A percentile compares a stretch with the other conserved stretches of the same genome.
Evolutionary conservation across 176 grass and related monocot genomes (phyloP).

Genomic region (Rhynchospora tenuis): DNA sequence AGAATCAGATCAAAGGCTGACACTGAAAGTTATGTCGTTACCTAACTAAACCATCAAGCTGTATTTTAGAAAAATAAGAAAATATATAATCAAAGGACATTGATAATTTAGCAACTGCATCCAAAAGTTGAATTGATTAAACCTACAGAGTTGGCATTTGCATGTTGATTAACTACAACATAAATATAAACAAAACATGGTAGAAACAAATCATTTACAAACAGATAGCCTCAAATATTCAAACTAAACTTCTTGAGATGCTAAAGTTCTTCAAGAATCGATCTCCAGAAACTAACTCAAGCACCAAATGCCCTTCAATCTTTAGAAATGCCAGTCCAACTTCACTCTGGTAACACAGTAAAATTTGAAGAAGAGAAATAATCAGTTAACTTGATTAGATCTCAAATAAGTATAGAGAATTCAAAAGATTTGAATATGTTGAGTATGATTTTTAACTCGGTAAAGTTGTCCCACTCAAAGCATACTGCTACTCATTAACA

Average conservation of each 20-base stretch:
- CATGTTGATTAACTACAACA: not conserved
- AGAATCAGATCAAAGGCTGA: not conserved
- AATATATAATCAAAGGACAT: not conserved
- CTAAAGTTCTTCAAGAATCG: not conserved
- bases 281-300: not conserved
- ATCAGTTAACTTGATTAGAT: not conserved
- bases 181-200: constrained; percentile 1
- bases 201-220: constrained; percentile 12
- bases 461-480: not conserved
- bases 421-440: not conserved
- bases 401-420: not conserved
- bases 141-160: not conserved
- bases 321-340: not conserved
- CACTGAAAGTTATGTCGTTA: not conserved
- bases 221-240: not conserved
- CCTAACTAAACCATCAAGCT: not conserved
- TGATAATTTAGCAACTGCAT: not conserved
- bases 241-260: not conserved
- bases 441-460: not conserved
- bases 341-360: not conserved
- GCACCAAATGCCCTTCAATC: not conserved
- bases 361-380: not conserved
- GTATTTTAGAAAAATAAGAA: not conserved
- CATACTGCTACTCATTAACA: not conserved
- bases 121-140: not conserved